phyloP scores from a whole-genome alignment of 176 grass and related monocot genomes.

The Tuctoria greenei region DNA sequence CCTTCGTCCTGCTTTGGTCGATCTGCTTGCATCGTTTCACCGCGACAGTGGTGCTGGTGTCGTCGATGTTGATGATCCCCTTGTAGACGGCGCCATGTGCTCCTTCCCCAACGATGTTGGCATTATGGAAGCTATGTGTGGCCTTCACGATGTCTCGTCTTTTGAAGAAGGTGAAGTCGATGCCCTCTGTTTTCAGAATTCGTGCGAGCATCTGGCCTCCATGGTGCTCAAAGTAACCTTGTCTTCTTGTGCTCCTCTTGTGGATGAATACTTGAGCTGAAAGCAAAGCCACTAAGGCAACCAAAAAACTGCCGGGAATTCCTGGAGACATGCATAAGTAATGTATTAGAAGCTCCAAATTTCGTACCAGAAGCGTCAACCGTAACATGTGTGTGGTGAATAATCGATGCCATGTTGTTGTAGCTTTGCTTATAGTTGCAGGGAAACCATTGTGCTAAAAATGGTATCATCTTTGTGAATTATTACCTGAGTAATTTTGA shows the following conservation, averaged over 20 bases:
- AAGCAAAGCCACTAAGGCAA: background rate
- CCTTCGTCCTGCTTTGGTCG: conserved; percentile 9
- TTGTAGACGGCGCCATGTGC: conserved; percentile 44
- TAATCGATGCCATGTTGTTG: too few species aligned
- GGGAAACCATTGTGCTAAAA: too few species aligned
- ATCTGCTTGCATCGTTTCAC: conserved; percentile 46
- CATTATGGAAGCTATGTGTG: conserved; percentile 31
- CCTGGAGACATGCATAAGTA: too few species aligned
- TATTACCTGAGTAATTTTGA: too few species aligned
- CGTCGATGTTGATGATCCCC: background rate
- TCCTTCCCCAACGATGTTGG: conserved; percentile 40
- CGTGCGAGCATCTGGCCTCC: too few species aligned
- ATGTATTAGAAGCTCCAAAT: too few species aligned
- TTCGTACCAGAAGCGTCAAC: too few species aligned
- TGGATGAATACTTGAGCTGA: background rate
- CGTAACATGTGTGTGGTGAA: too few species aligned
- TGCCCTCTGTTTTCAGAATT: background rate
- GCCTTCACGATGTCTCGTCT: conserved; percentile 26
- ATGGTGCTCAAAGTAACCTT: too few species aligned
- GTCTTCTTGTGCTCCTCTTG: background rate
- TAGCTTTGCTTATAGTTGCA: too few species aligned
- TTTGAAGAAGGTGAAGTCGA: background rate
- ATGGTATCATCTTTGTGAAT: too few species aligned
- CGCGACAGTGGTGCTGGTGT: conserved; percentile 6
- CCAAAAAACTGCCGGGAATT: background rate